These are phyloP conservation scores for Lactarius hatsudake DNA, from an alignment of 768 basidiomycete genomes.

Conservation along the genomic window DNA sequence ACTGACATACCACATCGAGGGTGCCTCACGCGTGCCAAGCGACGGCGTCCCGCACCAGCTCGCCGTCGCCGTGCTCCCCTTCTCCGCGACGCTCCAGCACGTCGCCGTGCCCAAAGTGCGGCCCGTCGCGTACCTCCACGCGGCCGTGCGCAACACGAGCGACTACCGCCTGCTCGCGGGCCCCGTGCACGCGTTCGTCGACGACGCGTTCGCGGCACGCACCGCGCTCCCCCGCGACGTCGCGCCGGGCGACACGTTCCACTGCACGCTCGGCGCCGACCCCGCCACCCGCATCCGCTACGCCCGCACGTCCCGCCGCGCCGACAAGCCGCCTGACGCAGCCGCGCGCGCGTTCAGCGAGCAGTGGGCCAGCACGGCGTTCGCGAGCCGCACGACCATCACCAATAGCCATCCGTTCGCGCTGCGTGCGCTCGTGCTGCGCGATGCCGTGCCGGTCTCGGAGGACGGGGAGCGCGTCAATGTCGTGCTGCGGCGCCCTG, in stretches of 20 bases:
- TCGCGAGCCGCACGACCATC: conserved; percentile 40
- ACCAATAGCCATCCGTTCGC: conserved; percentile 48
- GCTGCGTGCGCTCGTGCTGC: conserved; percentile 44
- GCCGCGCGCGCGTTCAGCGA: conserved; percentile 45
- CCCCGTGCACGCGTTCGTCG: conserved; percentile 51
- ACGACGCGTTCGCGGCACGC: conserved; percentile 57
- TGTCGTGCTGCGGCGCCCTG: conserved; percentile 47
- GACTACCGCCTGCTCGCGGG: conserved; percentile 57
- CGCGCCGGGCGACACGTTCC: conserved; percentile 49
- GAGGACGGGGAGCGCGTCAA: conserved; percentile 38
- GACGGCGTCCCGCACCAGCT: conserved; percentile 58
- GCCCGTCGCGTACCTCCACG: conserved; percentile 48
- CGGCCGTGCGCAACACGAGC: conserved; percentile 51
- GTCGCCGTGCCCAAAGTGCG: conserved; percentile 50
- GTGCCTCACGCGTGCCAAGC: conserved; percentile 50
- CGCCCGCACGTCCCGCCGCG: conserved; percentile 39
- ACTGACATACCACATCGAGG: conserved; percentile 51
- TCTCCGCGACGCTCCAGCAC: conserved; percentile 46
- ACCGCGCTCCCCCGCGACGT: conserved; percentile 49
- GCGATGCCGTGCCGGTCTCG: conserved; percentile 45
- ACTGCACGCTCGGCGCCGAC: conserved; percentile 50
- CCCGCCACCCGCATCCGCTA: conserved; percentile 38
- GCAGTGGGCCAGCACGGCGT: conserved; percentile 43
- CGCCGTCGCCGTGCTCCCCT: conserved; percentile 46
- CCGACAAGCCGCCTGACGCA: conserved; percentile 28